Base-by-base conservation (phyloP, 805 yeast genomes). In the Spathaspora arborariae region DNA sequence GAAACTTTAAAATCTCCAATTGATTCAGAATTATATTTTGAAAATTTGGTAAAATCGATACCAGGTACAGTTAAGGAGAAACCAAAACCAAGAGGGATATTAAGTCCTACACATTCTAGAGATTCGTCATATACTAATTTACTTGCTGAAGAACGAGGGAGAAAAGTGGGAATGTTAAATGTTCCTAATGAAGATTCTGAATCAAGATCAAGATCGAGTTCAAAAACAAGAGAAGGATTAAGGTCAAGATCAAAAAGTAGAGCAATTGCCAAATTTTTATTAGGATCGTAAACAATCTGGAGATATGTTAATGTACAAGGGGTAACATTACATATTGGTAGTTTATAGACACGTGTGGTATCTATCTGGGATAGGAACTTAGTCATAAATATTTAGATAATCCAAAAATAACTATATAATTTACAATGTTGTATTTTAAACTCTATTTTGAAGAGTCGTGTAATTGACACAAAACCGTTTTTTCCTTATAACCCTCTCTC, bases 11-110 rank as follows among this genome's bases (percentile, higher is more conserved):
- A 54, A 0, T 48, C 47, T 8, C 72, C 73, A 3, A 56, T 72
- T n/a, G 65, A 63, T 21, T 52, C 62, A 7, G 64, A 60, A 39
- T 43, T 51, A n/a, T 72, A 70, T 52, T 72, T 72, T 50, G 60
- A 59, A 45, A 58, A 66, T 48, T 66, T 67, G 67, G 50, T 70
- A 6, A 58, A 57, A 34, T 47, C 53, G 20, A 58, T 65, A 20
- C 71, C 65, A 43, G 50, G 54, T 7, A 22, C 5, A 10, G 6
- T 18, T n/a, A 39, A 5, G 20, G 10, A 59, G 56, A 40, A 16
- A 19, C 20, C 22, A 21, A 42, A 34, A 38, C 20, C 39, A 18
- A 15, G 41, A 13, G 44, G 44, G 13, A 45, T 51, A 1, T 44
- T 56, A 20, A 57, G 60, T 46, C 65, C 62, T 1, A 20, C 50